Base-by-base conservation (phyloP, 2,329 filamentous ascomycete species). In the Daldinia sp. region DNA sequence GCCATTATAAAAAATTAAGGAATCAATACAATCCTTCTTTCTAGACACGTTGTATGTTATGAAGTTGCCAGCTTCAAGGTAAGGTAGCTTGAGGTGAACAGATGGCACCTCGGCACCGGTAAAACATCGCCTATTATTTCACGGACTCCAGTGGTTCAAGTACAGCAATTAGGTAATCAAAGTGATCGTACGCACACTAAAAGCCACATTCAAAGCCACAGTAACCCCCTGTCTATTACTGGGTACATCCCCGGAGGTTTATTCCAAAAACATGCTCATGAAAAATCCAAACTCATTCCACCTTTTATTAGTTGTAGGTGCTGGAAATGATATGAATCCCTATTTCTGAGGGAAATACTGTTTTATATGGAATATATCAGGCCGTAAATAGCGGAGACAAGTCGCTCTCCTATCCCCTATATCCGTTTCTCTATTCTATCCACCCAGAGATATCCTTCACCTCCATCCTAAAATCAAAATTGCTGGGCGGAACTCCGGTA, bases 401-500 rank as follows among this genome's bases (percentile, higher is more conserved):
- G 26, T n/a, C 4, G 15, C 10, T 3, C 5, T n/a, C 2, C n/a
- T 3, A 51, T 33, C 26, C 15, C 26, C 13, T 50, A 50, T 50
- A 50, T 30, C 3, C 13, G 28, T 10, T 35, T 57, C 13, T 20
- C 15, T 15, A 30, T 46, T 26, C 23, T 41, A 56, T 26, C 13
- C 23, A 56, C 23, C 41, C 33, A 9, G 2, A 56, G 23, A 3
- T 10, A 57, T 57, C 18, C 12, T 56, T 65, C 54, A 75, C 10
- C 68, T 59, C 75, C 75, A 76, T 33, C 75, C 75, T n/a, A 76
- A 56, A 15, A 76, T 71, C 13, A 76, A 56, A 10, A 76, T 46
- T 35, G 75, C 74, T 10, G 75, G 74, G 1, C 71, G 67, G 48
- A 76, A 76, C 30, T 75, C 74, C 0, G 75, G 75, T n/a, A 76